Evolutionary conservation across 805 yeast genomes (phyloP), one percentile per base, ranked within the genome.

Genomic region (Barnettozyma salicaria): DNA sequence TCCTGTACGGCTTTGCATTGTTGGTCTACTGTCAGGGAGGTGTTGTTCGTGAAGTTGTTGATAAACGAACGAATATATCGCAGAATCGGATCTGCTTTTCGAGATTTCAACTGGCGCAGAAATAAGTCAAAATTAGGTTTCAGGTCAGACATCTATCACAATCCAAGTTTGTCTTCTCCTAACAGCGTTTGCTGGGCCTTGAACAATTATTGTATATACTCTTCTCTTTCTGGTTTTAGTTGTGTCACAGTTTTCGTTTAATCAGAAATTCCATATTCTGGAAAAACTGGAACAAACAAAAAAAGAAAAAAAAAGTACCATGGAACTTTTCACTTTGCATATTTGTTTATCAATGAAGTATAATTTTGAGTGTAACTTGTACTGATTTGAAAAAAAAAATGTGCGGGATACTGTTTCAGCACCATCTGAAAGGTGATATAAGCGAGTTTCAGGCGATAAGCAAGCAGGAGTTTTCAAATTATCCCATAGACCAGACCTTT

Each of bases 1-100:
- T 94, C 96, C 22, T 60, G 64, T 1, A 89, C 68, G 20, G 89
- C 68, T 55, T 85, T 86, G 14, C 70, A 70, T 59, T 90, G 94
- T 57, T 92, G 97, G 6, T 71, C 67, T 1, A 26, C 37, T 22
- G 38, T 27, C 27, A 38, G 21, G 12, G 27, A 25, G 13, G 12
- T 25, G 2, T 72, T 65, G 34, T 73, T 50, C 4, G 45, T 45
- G 47, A 90, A 92, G 39, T 87, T 90, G 30, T 69, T 72, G 30
- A 94, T 61, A 50, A 92, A 94, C 2, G 96, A 86, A 49, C 81
- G 78, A 27, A 89, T 74, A 53, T 90, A 92, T 40, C 86, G 73
- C 6, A 89, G 88, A 25, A 88, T 72, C 0, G 97, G 97, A 40
- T 86, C 95, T 5, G 97, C 96, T 37, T 71, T 68, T 45, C 78